These are phyloP conservation scores for Geoglossum glabrum DNA, from an alignment of 495 filamentous ascomycete species.

Conservation along the genomic window DNA sequence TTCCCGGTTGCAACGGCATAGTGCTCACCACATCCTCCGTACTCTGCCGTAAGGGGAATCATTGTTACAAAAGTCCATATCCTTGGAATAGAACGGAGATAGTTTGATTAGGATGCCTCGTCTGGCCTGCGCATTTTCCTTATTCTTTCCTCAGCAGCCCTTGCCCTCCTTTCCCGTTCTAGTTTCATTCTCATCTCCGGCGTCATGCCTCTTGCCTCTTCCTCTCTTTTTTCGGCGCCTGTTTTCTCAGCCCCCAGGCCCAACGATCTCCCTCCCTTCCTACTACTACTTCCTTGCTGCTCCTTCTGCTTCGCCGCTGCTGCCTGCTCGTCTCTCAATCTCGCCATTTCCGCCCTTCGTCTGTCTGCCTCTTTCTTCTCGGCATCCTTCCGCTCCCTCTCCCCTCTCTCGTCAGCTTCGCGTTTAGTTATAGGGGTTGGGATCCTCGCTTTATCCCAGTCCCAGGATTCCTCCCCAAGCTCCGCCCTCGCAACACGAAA, in stretches of 20 bases:
- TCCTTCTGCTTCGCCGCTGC: slow-evolving; percentile 7
- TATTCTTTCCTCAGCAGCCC: slow-evolving; percentile 76
- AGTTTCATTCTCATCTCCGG: slow-evolving; percentile 62
- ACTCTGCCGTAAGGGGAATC: too few relatives aligned
- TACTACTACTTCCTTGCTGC: slow-evolving; percentile 17
- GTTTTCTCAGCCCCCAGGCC: slow-evolving; percentile 30
- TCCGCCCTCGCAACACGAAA: slow-evolving; percentile 75
- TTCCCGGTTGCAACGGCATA: too few relatives aligned
- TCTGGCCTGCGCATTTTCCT: slow-evolving; percentile 31
- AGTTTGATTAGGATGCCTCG: not conserved
- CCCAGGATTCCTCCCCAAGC: slow-evolving; percentile 55
- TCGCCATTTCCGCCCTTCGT: slow-evolving; percentile 23
- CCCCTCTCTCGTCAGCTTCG: slow-evolving; percentile 45
- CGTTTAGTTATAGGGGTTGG: slow-evolving; percentile 44
- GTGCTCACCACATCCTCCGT: too few relatives aligned
- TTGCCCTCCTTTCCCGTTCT: slow-evolving; percentile 62
- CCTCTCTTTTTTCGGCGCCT: slow-evolving; percentile 53
- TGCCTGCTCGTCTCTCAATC: slow-evolving; percentile 21
- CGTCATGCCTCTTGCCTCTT: slow-evolving; percentile 67
- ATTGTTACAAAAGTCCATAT: too few relatives aligned
- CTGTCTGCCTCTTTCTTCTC: slow-evolving; percentile 36
- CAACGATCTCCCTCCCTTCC: slow-evolving; percentile 27
- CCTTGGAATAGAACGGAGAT: not conserved
- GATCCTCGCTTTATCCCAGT: slow-evolving; percentile 59
- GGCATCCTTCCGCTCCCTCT: slow-evolving; percentile 36